Base-by-base conservation (phyloP, 805 yeast genomes). In the Jamesozyma hellenica region DNA sequence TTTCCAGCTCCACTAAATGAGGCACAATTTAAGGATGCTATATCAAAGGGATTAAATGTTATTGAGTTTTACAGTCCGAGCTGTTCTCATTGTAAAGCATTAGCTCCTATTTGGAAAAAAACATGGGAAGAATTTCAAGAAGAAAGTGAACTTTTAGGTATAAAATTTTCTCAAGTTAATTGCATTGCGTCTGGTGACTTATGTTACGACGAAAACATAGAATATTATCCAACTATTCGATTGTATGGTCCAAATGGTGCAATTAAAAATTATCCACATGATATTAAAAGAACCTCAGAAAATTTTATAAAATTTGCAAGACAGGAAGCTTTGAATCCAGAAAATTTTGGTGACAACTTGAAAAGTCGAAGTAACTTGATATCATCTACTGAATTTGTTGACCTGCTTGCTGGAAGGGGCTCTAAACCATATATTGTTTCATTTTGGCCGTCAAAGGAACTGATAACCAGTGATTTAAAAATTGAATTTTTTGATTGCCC, bases 31-130 rank as follows among this genome's bases (percentile, higher is more conserved):
- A 77, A 74, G 39, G 43, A 57, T 11, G 62, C 64, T 28, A 53
- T 75, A n/a, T 54, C 65, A 15, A 61, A 67, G 9, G 81, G 81
- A 3, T 62, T 78, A 16, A 80, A 87, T 52, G 70, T 90, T 53
- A 79, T 90, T 27, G 96, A 90, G 62, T 88, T 86, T 61, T 92
- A 63, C 56, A 85, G 95, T 26, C 98, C 98, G 0, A 79, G 79
- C 52, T 92, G 98, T 58, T 58, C 65, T 7, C 97, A 90, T 61
- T 92, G 98, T 63, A 71, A 65, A 45, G 67, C 64, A 7, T 63
- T 92, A 39, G 92, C 84, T 2, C 97, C 98, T 1, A 69, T 64
- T 7, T 92, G 97, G 96, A 72, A 76, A 42, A 66, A 71, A 41
- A 72, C 90, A 0, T 83, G 75, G 63, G 50, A 65, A 18, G 56